These are phyloP conservation scores for Zarea fungicola DNA, from an alignment of 2,329 filamentous ascomycete species.

Conservation along the genomic window DNA sequence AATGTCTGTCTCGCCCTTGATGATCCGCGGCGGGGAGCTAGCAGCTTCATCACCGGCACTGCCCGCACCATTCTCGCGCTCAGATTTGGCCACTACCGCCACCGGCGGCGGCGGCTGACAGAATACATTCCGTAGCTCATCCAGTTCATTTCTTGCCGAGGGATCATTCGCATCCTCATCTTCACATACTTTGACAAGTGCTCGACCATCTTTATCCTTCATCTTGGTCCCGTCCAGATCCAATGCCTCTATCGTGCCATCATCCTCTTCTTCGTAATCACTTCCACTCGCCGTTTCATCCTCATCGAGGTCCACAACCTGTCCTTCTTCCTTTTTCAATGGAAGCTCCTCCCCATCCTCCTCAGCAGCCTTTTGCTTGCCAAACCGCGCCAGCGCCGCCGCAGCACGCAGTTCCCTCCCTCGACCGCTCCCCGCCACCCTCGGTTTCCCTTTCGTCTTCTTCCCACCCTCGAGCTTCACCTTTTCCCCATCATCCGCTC, in stretches of 20 bases:
- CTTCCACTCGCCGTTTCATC: conserved; percentile 42
- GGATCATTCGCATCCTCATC: conserved; percentile 55
- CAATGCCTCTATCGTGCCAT: conserved; percentile 39
- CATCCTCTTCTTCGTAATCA: conserved; percentile 43
- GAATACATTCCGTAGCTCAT: conserved; percentile 54
- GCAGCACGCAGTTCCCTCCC: conserved; percentile 72
- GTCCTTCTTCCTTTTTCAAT: conserved; percentile 25
- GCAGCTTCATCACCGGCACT: too few species aligned
- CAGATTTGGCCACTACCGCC: background rate
- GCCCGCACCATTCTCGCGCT: too few species aligned
- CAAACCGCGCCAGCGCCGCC: conserved; percentile 70
- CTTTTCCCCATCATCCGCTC: conserved; percentile 62
- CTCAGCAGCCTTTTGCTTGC: conserved; percentile 50
- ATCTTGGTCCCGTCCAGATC: conserved; percentile 62
- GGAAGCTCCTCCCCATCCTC: conserved; percentile 25
- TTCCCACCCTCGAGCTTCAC: conserved; percentile 63
- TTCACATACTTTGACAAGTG: conserved; percentile 70
- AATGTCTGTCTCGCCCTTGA: background rate
- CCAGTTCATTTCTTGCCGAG: conserved; percentile 44
- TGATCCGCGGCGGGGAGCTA: background rate
- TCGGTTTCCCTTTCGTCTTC: conserved; percentile 58
- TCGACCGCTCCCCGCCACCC: conserved; percentile 68
- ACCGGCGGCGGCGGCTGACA: conserved; percentile 3
- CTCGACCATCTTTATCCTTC: conserved; percentile 59
- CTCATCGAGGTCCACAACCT: conserved; percentile 19